These are phyloP conservation scores for Zea luxurians DNA, from an alignment of 176 grass and related monocot genomes.

Conservation along the genomic window DNA sequence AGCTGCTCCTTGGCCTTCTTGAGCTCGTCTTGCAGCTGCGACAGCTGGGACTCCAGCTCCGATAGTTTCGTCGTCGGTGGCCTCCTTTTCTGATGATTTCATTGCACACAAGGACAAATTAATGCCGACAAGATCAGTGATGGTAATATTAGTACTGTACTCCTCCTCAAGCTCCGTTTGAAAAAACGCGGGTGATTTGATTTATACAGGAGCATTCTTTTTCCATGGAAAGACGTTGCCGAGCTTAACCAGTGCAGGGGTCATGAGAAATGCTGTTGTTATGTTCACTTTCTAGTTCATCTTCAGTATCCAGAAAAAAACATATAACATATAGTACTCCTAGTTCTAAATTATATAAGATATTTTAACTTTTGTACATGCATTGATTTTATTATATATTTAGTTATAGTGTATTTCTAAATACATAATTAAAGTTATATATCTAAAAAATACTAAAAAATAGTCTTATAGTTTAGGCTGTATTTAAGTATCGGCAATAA, in stretches of 20 bases:
- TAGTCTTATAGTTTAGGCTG: no score
- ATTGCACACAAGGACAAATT: conserved; percentile 37
- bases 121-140: conserved; percentile 32
- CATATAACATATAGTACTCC: no score
- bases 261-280: neutral
- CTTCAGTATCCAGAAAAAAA: neutral
- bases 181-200: neutral
- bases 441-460: no score
- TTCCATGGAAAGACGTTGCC: neutral
- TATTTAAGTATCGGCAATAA: neutral
- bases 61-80: conserved; percentile 56
- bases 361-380: no score
- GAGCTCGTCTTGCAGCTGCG: conserved; percentile 75
- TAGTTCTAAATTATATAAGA: no score
- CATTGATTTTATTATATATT: no score
- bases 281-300: neutral
- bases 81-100: conserved; percentile 63
- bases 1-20: conserved; percentile 82
- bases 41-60: conserved; percentile 64
- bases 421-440: no score
- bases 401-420: no score
- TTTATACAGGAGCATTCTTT: conserved; percentile 8
- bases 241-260: neutral
- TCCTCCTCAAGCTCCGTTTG: conserved; percentile 3
- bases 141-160: neutral